Conservation (phyloP, 2,329 filamentous ascomycete species). For the Neocucurbitaria cava region DNA sequence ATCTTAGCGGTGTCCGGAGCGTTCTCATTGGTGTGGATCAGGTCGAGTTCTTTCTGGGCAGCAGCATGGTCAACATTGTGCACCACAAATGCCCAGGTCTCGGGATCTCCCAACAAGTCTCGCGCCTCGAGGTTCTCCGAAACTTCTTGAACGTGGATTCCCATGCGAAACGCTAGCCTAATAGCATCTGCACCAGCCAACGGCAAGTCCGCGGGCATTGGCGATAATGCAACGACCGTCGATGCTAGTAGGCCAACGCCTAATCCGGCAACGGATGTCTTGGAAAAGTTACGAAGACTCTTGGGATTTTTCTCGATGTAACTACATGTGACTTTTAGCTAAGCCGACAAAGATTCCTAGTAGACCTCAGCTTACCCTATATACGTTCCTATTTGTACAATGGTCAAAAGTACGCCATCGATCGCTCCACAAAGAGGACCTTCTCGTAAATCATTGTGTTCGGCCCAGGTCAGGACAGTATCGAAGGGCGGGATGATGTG, state of each 20-base stretch:
- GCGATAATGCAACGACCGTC: conserved; percentile 53
- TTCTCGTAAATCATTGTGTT: conserved; percentile 47
- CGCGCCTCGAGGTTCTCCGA: conserved; percentile 53
- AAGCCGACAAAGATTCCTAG: background rate
- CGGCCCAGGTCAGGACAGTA: conserved; percentile 43
- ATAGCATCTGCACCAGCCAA: conserved; percentile 52
- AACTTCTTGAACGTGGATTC: conserved; percentile 53
- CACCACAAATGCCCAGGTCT: conserved; percentile 55
- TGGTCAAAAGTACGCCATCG: conserved; percentile 54
- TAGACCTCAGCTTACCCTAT: conserved; percentile 51
- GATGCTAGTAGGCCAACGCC: conserved; percentile 56
- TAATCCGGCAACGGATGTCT: conserved; percentile 8
- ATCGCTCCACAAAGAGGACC: conserved; percentile 54
- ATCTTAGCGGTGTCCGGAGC: conserved; percentile 28
- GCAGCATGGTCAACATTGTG: conserved; percentile 38
- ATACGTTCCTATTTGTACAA: conserved; percentile 51
- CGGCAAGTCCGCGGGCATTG: conserved; percentile 50
- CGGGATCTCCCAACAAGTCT: conserved; percentile 24
- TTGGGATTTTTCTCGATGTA: background rate
- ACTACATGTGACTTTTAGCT: background rate
- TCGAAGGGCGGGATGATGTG: conserved; percentile 49
- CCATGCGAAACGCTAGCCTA: conserved; percentile 56
- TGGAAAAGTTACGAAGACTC: background rate
- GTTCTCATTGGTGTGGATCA: conserved; percentile 30
- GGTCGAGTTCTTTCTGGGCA: conserved; percentile 51